Percentiles rank a stretch among this genome's conserved stretches.
These are phyloP conservation scores for Calonectria hongkongensis DNA, from an alignment of 2,329 filamentous ascomycete genomes.

Conservation along the genomic window DNA sequence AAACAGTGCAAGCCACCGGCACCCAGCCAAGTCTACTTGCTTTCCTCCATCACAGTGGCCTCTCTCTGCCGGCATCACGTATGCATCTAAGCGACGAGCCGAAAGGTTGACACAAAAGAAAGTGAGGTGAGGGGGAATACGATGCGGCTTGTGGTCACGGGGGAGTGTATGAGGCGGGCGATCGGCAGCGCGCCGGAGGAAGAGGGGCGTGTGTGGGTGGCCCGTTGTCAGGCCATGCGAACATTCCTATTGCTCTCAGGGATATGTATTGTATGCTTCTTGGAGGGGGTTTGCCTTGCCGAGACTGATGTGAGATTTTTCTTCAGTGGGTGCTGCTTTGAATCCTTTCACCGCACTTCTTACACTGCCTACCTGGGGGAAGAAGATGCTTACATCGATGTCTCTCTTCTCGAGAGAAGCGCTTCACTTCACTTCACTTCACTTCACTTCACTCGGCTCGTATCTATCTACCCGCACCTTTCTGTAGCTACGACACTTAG, in stretches of 20 bases:
- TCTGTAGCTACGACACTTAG: too few species aligned
- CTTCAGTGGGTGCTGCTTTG: background rate
- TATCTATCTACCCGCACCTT: background rate
- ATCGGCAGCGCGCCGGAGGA: constrained; percentile 7
- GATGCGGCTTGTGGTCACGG: constrained; percentile 12
- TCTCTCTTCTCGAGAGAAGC: too few species aligned
- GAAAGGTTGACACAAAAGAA: background rate
- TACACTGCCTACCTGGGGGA: background rate
- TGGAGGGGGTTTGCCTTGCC: background rate
- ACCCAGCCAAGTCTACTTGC: background rate
- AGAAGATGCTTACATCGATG: background rate
- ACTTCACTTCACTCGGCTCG: background rate
- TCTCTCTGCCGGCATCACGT: constrained; percentile 3
- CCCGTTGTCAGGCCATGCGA: too few species aligned
- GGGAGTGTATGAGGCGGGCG: constrained; percentile 10
- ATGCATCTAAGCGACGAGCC: constrained; percentile 9
- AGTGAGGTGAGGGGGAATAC: constrained; percentile 15
- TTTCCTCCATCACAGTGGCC: background rate
- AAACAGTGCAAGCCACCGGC: background rate
- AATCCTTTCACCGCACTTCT: constrained; percentile 23
- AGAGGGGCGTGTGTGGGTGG: background rate
- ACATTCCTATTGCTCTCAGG: background rate
- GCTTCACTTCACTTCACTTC: too few species aligned
- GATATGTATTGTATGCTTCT: background rate
- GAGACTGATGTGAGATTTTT: constrained; percentile 20